Conservation (phyloP, 164 flowering plant genomes). For the Warburgia ugandensis region DNA sequence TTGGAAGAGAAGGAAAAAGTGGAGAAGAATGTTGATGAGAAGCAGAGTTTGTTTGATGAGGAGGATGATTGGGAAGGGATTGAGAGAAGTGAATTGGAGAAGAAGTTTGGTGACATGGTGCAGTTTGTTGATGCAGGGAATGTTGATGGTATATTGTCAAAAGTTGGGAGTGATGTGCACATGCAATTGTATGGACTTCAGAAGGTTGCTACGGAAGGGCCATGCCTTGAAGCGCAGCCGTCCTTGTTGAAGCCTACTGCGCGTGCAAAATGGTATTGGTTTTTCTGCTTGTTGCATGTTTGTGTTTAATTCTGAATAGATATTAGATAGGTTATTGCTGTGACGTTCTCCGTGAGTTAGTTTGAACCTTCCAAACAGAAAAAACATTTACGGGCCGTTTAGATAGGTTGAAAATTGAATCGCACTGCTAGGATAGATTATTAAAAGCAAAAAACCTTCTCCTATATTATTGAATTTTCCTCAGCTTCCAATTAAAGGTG, state of each 20-base stretch:
- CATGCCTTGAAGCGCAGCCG: constrained; percentile 62
- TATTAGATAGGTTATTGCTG: background rate
- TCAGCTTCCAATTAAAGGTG: no score
- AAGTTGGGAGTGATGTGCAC: constrained; percentile 41
- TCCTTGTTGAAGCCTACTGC: constrained; percentile 60
- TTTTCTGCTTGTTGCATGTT: constrained; percentile 14
- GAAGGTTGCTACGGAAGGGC: constrained; percentile 73
- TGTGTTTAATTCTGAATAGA: no score
- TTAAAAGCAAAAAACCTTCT: no score
- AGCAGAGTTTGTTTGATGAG: constrained; percentile 17
- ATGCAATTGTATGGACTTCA: constrained; percentile 71
- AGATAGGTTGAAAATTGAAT: no score
- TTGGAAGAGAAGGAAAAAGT: background rate
- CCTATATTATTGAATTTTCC: no score
- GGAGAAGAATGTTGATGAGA: constrained; percentile 10
- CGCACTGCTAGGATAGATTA: no score
- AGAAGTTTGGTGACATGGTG: constrained; percentile 43
- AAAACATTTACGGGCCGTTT: no score
- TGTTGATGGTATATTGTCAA: constrained; percentile 23
- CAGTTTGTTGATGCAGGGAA: constrained; percentile 27
- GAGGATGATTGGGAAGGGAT: constrained; percentile 95
- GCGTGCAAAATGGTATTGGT: constrained; percentile 87
- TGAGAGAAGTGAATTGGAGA: constrained; percentile 69
- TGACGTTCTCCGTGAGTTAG: no score
- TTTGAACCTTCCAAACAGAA: no score